Percentiles rank a stretch among this genome's conserved stretches.
Evolutionary conservation across 495 filamentous ascomycete genomes (phyloP).

Genomic region (Hypoxylon cercidicola): DNA sequence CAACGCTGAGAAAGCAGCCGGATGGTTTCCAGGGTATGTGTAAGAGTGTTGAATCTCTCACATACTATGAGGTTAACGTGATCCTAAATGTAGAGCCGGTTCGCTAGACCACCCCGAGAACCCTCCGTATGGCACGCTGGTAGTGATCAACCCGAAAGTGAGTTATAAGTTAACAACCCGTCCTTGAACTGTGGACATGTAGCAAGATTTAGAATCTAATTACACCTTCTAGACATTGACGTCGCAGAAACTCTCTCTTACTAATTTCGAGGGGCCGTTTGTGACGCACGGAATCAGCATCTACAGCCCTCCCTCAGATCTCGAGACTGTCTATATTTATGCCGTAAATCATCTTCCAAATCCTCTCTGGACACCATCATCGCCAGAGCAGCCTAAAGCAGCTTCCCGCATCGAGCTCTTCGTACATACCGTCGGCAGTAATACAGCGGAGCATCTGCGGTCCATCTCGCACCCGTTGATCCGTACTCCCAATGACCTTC

Average conservation of each 20-base stretch:
- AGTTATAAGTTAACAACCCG: conserved; percentile 5
- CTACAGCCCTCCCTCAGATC: conserved; percentile 54
- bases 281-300: conserved; percentile 71
- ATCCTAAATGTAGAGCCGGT: conserved; percentile 10
- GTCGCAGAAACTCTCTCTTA: conserved; percentile 57
- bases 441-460: conserved; percentile 50
- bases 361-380: conserved; percentile 45
- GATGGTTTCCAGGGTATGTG: conserved; percentile 65
- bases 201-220: neutral
- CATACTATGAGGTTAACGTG: conserved; percentile 1
- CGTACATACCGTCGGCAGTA: conserved; percentile 57
- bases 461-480: conserved; percentile 61
- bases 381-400: conserved; percentile 44
- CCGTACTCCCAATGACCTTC: conserved; percentile 69
- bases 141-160: conserved; percentile 64
- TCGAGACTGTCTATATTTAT: conserved; percentile 66
- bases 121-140: conserved; percentile 21
- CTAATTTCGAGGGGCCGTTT: conserved; percentile 64
- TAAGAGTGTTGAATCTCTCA: neutral
- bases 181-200: neutral
- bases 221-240: conserved; percentile 57
- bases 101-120: conserved; percentile 30
- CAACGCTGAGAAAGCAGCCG: conserved; percentile 53
- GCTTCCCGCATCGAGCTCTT: conserved; percentile 69
- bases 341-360: conserved; percentile 69